Evolutionary conservation across 1,284 basidiomycete genomes (phyloP).

Genomic region (Ustilago cynodontis): DNA sequence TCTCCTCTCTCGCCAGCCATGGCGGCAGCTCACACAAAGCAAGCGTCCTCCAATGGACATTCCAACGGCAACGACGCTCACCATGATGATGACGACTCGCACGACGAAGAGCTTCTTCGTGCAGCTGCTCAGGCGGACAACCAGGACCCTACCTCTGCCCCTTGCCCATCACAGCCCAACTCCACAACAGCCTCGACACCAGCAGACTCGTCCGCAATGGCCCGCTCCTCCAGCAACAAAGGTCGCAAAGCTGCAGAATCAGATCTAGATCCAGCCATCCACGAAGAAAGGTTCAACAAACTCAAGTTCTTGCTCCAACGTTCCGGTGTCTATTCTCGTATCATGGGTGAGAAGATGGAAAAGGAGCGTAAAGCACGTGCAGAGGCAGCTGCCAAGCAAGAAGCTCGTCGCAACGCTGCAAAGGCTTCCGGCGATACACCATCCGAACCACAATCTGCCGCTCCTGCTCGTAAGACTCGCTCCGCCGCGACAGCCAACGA

Average conservation of each 20-base stretch:
- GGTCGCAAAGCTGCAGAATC: conserved; percentile 19
- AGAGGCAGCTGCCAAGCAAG: conserved; percentile 38
- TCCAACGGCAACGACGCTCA: conserved; percentile 17
- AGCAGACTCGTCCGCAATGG: conserved; percentile 33
- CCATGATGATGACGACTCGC: conserved; percentile 35
- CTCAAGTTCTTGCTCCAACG: conserved; percentile 64
- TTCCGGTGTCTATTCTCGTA: conserved; percentile 64
- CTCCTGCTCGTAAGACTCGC: conserved; percentile 37
- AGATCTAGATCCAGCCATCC: conserved; percentile 40
- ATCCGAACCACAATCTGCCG: conserved; percentile 27
- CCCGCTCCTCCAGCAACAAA: conserved; percentile 17
- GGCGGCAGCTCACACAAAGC: conserved; percentile 16
- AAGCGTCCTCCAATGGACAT: conserved; percentile 16
- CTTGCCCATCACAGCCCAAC: conserved; percentile 1
- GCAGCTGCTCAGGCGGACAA: conserved; percentile 45
- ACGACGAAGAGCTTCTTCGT: conserved; percentile 74
- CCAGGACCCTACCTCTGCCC: conserved; percentile 20
- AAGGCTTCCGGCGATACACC: conserved; percentile 5
- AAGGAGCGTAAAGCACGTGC: conserved; percentile 45
- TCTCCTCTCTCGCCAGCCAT: conserved; percentile 9
- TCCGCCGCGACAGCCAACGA: conserved; percentile 26
- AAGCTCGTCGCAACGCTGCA: conserved; percentile 33
- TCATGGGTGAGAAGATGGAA: conserved; percentile 68
- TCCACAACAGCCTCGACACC: not conserved
- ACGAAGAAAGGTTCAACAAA: conserved; percentile 59